Evolutionary conservation across 164 flowering plant species (phyloP), one percentile per base, ranked within the genome.

Genomic region (Sedum album): DNA sequence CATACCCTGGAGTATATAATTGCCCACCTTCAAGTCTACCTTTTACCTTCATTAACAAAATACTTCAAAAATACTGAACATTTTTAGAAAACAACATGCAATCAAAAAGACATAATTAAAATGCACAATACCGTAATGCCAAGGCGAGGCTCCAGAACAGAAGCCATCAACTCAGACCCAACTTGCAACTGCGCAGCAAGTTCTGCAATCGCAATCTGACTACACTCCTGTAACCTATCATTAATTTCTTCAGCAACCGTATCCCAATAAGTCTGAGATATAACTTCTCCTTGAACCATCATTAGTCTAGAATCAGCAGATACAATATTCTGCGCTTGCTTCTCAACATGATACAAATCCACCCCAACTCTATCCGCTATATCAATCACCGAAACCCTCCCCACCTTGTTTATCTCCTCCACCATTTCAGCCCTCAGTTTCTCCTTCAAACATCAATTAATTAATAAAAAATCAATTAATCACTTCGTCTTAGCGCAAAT

Each of bases 11-110:
- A 3, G 99, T 94, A 73, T 94, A 94, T 69, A 94, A 68, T 64
- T 90, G 99, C 70, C 97, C 99, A 74, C 97, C 99, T 79, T 94
- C 99, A 73, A 91, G 81, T 80, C 96, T 88, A 66, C 93, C 99
- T 84, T 90, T 86, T 74, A 94, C 89, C 99, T 94, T 74, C 13
- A 77, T 39, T 4, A 57, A 68, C 36, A 62, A 26, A 66, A 31
- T 13, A 41, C 11, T 41, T 41, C 15, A 41, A 41, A 0, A 11
- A 17, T 44, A 44, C 20, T 2, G 48, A 53, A 67, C 10, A 48
- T 14, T 38, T 20, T 10, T 31, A 30, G 1, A 30, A 1, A 42
- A 18, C 26, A 31, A 64, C 38, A 48, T 30, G 66, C 2, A 31
- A 41, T 10, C 31, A 18, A 20, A 26, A 4, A 6, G 41, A 9